These are phyloP conservation scores for Stephanodiscus triporus DNA, from an alignment of 108 stramenopile species.

Conservation along the genomic window DNA sequence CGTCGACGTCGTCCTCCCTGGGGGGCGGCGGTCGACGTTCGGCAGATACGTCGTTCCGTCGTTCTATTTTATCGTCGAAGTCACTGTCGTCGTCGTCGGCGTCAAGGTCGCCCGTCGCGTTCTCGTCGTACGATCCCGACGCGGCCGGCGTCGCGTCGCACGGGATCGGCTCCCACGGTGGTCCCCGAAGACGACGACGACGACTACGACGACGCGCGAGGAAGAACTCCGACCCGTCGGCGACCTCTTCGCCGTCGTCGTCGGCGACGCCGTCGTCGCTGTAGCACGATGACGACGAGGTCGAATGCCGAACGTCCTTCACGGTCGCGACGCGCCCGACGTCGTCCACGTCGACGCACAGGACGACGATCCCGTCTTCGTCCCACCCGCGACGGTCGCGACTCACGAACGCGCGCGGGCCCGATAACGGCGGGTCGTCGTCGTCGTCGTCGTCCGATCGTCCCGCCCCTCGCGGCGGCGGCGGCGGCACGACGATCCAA, in stretches of 20 bases:
- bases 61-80: too few species aligned
- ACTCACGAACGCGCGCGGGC: not conserved
- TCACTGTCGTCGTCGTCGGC: too few species aligned
- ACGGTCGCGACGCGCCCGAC: conserved; percentile 24
- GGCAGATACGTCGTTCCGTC: conserved; percentile 8
- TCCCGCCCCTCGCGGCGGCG: too few species aligned
- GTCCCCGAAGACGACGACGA: too few species aligned
- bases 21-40: not conserved
- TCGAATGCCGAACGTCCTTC: conserved; percentile 27
- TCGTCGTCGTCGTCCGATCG: too few species aligned
- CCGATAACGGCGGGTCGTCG: too few species aligned
- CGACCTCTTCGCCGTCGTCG: not conserved
- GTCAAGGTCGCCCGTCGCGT: too few species aligned
- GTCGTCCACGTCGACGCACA: conserved; percentile 41
- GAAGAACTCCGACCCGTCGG: conserved; percentile 21
- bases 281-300: not conserved
- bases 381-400: not conserved
- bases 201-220: conserved; percentile 19
- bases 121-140: too few species aligned
- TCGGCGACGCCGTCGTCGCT: not conserved
- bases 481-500: too few species aligned
- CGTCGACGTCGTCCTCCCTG: conserved; percentile 22
- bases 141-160: conserved; percentile 25
- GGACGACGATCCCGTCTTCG: not conserved
- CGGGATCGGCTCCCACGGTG: not conserved